Percentiles rank a stretch among this genome's conserved stretches.
phyloP scores from a whole-genome alignment of 768 basidiomycete genomes.

The Phlebiopsis gigantea region DNA sequence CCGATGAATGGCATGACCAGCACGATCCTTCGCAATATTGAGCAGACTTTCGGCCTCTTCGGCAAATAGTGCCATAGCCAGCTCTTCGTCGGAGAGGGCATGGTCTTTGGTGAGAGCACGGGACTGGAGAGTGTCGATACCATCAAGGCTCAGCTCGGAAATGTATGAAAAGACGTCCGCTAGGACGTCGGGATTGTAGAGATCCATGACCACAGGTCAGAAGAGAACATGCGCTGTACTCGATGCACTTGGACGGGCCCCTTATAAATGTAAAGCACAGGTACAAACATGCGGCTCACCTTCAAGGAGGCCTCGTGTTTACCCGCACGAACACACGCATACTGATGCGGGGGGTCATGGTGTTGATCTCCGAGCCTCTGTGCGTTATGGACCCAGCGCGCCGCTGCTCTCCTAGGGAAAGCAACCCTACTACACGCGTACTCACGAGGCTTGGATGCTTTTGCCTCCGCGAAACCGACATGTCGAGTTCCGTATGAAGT shows the following conservation, averaged over 20 bases:
- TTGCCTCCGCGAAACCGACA: no score
- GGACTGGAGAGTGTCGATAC: constrained; percentile 16
- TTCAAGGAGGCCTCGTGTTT: not conserved
- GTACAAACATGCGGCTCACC: no score
- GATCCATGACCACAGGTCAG: not conserved
- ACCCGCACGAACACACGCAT: not conserved
- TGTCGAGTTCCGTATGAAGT: no score
- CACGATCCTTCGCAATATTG: constrained; percentile 11
- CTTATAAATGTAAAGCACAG: not conserved
- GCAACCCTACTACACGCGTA: no score
- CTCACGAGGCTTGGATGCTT: no score
- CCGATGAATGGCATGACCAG: not conserved
- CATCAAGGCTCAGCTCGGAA: constrained; percentile 9
- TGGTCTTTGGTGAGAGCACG: not conserved
- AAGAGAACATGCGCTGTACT: not conserved
- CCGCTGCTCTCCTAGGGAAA: no score
- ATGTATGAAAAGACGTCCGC: constrained; percentile 15
- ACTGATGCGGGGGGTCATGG: not conserved
- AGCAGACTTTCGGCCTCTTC: constrained; percentile 18
- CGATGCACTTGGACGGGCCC: not conserved
- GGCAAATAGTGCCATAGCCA: constrained; percentile 18
- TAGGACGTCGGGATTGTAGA: not conserved
- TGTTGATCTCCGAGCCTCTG: no score
- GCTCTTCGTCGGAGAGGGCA: constrained; percentile 18
- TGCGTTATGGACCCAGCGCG: no score